Base-by-base conservation (phyloP, 164 flowering plant species). In the Sedum album region DNA sequence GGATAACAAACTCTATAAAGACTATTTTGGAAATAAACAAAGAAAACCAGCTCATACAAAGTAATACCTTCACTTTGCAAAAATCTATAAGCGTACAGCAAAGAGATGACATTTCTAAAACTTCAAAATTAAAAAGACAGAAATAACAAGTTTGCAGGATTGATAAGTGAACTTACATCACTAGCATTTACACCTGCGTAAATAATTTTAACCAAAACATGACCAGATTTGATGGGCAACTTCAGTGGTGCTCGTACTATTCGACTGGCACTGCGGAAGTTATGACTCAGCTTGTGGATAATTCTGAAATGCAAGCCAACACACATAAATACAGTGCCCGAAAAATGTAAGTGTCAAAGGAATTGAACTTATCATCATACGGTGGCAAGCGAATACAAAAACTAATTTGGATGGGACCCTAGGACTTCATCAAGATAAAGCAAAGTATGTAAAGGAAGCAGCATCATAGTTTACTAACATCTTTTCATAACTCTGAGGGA, bases 161-260 rank as follows among this genome's bases (percentile, higher is more conserved):
- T 18, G n/a, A 49, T 1, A 53, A 53, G 28, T 53, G 30, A 53
- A 53, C 99, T 91, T 85, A 94, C 97, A 84, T 94, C 99, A 79
- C 97, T 91, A 35, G 97, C 99, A 78, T 94, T 94, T 53, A 94
- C 99, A 31, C 99, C 99, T 57, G 99, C 97, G 83, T 87, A 88
- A 14, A 94, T 72, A 68, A 91, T 73, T 79, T 94, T 94, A 77
- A 94, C 69, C 62, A 89, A 90, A 65, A 94, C 92, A 38, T 89
- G 82, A 64, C 79, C 65, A 70, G 86, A 81, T 77, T 81, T 79
- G 67, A 91, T 79, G 14, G 95, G 95, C 35, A 87, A 74, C 62
- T 69, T 78, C 77, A 91, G 74, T 38, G 81, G 78, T 20, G 83
- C 51, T 20, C 77, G 84, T 53, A 89, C 84, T 41, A 89, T 79